These are phyloP conservation scores for Colletotrichum somersetense DNA, from an alignment of 2,329 filamentous ascomycete genomes.

Conservation along the genomic window DNA sequence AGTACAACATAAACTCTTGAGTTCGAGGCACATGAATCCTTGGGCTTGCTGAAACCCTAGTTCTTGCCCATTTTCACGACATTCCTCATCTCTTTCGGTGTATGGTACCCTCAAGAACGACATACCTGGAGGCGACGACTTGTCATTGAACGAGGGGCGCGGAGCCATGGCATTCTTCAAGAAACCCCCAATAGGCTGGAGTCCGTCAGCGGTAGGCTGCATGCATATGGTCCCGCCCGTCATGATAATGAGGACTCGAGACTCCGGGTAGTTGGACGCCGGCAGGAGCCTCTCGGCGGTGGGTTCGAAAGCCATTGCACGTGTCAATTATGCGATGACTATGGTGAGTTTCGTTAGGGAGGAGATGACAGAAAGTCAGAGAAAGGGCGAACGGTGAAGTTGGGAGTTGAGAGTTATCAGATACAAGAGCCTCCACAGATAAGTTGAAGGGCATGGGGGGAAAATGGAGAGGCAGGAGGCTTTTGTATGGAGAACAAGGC, in stretches of 20 bases:
- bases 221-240: conserved; percentile 94
- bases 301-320: conserved; percentile 33
- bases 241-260: conserved; percentile 88
- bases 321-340: background rate
- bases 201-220: conserved; percentile 82
- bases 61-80: background rate
- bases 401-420: conserved; percentile 31
- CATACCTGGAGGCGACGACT: conserved; percentile 64
- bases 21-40: background rate
- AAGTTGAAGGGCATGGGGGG: conserved; percentile 39
- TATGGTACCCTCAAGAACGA: conserved; percentile 23
- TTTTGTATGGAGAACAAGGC: conserved; percentile 38
- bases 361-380: background rate
- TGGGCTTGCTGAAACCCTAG: background rate
- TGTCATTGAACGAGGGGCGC: conserved; percentile 87
- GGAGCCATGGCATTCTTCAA: conserved; percentile 85
- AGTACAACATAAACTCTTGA: background rate
- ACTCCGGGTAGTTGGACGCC: conserved; percentile 69
- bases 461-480: conserved; percentile 33
- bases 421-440: conserved; percentile 30
- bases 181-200: conserved; percentile 85
- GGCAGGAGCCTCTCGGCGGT: conserved; percentile 29
- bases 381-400: conserved; percentile 2
- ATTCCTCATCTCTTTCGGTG: background rate
- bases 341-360: background rate